Base-by-base conservation (phyloP, 768 basidiomycete genomes). In the Psilocybe subaeruginosa region DNA sequence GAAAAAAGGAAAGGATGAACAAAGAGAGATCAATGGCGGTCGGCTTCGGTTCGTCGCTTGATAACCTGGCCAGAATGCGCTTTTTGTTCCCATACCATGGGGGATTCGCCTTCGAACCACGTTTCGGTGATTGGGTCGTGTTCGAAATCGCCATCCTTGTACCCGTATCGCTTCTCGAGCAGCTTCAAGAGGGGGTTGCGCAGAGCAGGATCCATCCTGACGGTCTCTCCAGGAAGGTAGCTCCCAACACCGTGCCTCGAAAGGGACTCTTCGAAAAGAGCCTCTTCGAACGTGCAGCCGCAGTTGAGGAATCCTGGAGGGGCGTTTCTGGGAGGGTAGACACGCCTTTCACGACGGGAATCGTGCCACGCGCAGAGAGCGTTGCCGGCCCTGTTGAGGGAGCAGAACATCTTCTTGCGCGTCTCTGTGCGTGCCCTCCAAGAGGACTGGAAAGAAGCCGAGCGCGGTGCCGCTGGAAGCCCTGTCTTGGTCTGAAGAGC, bases 351-450 rank as follows among this genome's bases (percentile, higher is more conserved):
- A 30, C 92, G 86, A 49, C 92, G 82, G 2, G 92, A 92, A 73
- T 95, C 93, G 68, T 95, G 92, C 92, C 92, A 95, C 3, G 93
- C 88, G 71, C 92, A 94, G 37, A 94, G 83, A 1, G 92, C 92
- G 66, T 95, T 95, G 33, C 93, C 93, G 0, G 92, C 92, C 54
- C 93, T 86, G 73, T 95, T 94, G 31, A 91, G 78, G 3, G 92
- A 90, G 72, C 92, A 95, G 74, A 88, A 90, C 47, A 85, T 78
- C 57, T 85, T 85, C 64, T 80, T 77, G 39, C 93, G 89, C 4
- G 88, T 84, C 19, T 91, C 87, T 0, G 91, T 93, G 60, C 92
- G 89, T 8, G 80, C 78, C 51, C 82, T 83, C 92, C 92, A 93
- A 2, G 85, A 80, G 30, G 79, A 74, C 49, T 86, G 80, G 76